phyloP scores from a whole-genome alignment of 1,284 basidiomycete genomes.

The Cystobasidium pallidum region DNA sequence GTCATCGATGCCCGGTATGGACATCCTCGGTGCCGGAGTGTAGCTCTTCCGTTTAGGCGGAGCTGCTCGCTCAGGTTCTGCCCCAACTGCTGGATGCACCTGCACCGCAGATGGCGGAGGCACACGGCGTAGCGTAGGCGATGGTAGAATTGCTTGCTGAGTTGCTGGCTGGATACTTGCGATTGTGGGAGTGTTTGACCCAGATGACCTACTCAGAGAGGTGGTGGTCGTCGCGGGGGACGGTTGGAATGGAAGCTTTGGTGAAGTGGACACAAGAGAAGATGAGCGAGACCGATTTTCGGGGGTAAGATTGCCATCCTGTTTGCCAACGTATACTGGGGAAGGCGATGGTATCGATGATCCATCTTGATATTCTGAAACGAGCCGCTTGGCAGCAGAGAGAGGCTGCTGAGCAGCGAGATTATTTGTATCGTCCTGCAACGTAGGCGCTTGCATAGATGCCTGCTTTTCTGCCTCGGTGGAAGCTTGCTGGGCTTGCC shows the following conservation, averaged over 20 bases:
- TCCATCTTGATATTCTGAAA: not conserved
- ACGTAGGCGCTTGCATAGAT: not conserved
- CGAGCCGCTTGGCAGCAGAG: not conserved
- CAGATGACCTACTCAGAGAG: not conserved
- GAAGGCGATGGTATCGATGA: not conserved
- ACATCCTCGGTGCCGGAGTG: constrained; percentile 46
- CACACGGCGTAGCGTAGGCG: constrained; percentile 16
- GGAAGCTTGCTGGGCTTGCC: constrained; percentile 45
- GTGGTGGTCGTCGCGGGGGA: constrained; percentile 19
- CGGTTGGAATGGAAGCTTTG: constrained; percentile 14
- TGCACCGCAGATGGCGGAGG: constrained; percentile 25
- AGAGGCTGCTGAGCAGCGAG: not conserved
- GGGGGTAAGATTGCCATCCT: not conserved
- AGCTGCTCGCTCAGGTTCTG: not conserved
- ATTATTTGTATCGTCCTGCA: not conserved
- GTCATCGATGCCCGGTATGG: constrained; percentile 39
- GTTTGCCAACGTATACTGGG: not conserved
- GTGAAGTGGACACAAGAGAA: constrained; percentile 12
- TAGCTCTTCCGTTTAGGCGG: constrained; percentile 35
- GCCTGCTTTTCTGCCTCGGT: constrained; percentile 9
- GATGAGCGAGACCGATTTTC: constrained; percentile 1
- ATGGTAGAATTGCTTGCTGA: constrained; percentile 2
- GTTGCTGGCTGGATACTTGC: too few relatives aligned
- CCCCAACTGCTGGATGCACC: constrained; percentile 10
- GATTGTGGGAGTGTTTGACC: too few relatives aligned